Base-by-base conservation (phyloP, 2,329 filamentous ascomycete species). In the Pyricularia pennisetigena region DNA sequence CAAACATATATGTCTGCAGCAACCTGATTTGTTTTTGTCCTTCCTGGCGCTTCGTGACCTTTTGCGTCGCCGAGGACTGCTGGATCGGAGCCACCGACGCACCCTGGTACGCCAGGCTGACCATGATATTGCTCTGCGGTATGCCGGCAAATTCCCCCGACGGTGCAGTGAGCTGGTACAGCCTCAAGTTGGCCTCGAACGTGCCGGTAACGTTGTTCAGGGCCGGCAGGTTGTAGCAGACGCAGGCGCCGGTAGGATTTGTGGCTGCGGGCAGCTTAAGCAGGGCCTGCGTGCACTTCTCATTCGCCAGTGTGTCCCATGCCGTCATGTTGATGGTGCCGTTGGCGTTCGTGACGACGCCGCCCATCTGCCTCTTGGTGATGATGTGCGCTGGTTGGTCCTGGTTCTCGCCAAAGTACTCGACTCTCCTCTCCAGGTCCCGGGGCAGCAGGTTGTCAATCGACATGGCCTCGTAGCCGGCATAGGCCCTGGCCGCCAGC, bases 181-280 rank as follows among this genome's bases (percentile, higher is more conserved):
- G 80, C 68, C 91, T 84, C 66, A 95, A 78, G 75, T 95, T 92
- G 32, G 91, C 91, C 77, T 91, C 86, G 75, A 95, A 95, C 20
- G 87, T 80, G 32, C 91, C 91, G 0, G 85, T 88, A 4, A 78
- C 77, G 72, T 85, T 86, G 78, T 94, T 85, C 69, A 93, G 83
- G 57, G 86, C 86, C 0, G 89, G 88, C 28, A 96, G 78, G 76
- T 95, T 96, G 80, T 94, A 95, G 83, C 92, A 96, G 65, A 92
- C 86, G 69, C 89, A 90, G 65, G 92, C 86, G 66, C 92, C 92
- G 10, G 90, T 90, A 5, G 90, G 90, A 72, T 94, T 94, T 28
- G 85, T 84, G 61, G 88, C 85, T 69, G 83, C 80, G 16, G 81
- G 80, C 65, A 93, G 81, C 29, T 78, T 75, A 2, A 77, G 76